Base-by-base conservation (phyloP, 768 basidiomycete species). In the Clitopilus hobsonii region DNA sequence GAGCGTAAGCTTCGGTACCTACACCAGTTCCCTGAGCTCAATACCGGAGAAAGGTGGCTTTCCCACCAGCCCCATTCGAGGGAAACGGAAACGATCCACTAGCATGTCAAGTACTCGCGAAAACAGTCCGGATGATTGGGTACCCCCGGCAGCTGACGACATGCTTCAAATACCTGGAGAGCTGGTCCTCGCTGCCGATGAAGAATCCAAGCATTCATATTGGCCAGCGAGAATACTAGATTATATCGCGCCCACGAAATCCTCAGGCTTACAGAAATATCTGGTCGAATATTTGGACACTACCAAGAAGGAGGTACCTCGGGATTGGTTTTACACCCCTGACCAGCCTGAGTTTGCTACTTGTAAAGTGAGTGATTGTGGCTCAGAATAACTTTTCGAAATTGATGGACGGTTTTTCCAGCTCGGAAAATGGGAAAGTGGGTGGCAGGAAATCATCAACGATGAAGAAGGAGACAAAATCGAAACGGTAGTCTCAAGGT, bases 161-260 rank as follows among this genome's bases (percentile, higher is more conserved):
- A 65, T 71, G 0, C 71, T 87, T 22, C 67, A 77, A 14, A 80
- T 89, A 30, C 88, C 87, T 2, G 89, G 87, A 2, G 89, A 91
- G 64, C 66, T 84, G 0, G 70, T 90, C 2, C 71, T 90, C 11
- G 84, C 85, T 5, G 65, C 71, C 22, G 79, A 76, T 2, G 67
- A 67, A 53, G 63, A 60, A 20, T 62, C 60, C n/a, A 64, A 65
- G 5, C 58, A 61, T 4, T 60, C 65, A 14, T 85, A 84, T 60
- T 92, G 89, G 89, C 88, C 89, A 2, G 89, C 85, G 1, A 72
- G 71, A 63, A 69, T 91, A 36, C 61, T 84, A 8, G 70, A 61
- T 0, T 88, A 84, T 60, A 54, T 80, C 22, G 72, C 75, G 11
- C 76, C 83, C 4, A 70, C 61, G 48, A 69, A 68, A 23, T 66